These are phyloP conservation scores for Dysphania ambrosioides DNA, from an alignment of 148 eudicot species.

Conservation along the genomic window DNA sequence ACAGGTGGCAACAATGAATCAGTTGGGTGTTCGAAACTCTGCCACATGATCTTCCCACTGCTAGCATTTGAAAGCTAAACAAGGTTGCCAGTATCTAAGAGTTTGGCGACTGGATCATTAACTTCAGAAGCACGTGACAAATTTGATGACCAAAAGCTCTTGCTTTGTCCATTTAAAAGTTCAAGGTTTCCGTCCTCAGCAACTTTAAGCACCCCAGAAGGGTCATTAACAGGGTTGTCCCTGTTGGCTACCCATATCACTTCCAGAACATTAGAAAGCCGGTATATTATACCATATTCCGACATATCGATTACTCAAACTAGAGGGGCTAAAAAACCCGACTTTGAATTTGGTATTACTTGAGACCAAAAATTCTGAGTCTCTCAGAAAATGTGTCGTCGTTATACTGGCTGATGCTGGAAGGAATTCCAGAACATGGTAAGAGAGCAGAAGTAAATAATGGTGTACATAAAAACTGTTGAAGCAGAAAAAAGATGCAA, in stretches of 20 bases:
- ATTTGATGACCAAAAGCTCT: slow-evolving; percentile 44
- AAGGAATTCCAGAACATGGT: no score
- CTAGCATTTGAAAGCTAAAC: slow-evolving; percentile 10
- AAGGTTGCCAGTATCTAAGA: slow-evolving; percentile 58
- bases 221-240: slow-evolving; percentile 26
- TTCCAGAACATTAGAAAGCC: not conserved
- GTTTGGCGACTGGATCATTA: slow-evolving; percentile 32
- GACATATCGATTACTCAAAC: slow-evolving; percentile 28
- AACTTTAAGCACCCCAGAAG: slow-evolving; percentile 24
- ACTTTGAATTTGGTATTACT: slow-evolving; percentile 17
- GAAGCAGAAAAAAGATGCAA: no score
- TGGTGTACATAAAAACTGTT: no score
- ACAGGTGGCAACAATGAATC: slow-evolving; percentile 39
- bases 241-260: slow-evolving; percentile 46
- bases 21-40: slow-evolving; percentile 60
- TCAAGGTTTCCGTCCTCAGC: slow-evolving; percentile 28
- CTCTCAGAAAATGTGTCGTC: slow-evolving; percentile 16
- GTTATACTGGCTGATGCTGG: no score
- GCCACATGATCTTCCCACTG: slow-evolving; percentile 47
- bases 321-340: slow-evolving; percentile 37
- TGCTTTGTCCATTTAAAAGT: slow-evolving; percentile 20
- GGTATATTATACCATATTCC: slow-evolving; percentile 34
- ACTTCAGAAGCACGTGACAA: not conserved
- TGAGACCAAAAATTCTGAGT: slow-evolving; percentile 21
- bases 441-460: no score